phyloP scores from a whole-genome alignment of 768 basidiomycete genomes.

The Clitopilus passeckerianus region DNA sequence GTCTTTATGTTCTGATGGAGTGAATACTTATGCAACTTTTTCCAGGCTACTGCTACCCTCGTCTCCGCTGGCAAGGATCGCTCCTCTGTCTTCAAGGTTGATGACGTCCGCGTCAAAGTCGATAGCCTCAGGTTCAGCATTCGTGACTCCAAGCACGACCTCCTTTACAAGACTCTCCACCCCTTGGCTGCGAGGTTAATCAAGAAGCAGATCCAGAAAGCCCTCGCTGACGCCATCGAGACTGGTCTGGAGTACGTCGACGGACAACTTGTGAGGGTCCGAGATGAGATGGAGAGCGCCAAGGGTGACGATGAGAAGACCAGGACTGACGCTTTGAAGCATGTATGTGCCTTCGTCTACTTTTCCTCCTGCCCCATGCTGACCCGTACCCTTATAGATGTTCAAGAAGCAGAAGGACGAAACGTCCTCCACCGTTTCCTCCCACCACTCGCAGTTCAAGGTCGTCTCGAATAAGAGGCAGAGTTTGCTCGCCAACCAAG shows the following conservation, averaged over 20 bases:
- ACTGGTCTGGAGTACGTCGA: slow-evolving; percentile 87
- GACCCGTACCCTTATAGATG: slow-evolving; percentile 27
- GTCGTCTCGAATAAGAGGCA: slow-evolving; percentile 69
- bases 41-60: slow-evolving; percentile 56
- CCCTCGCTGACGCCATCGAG: slow-evolving; percentile 58
- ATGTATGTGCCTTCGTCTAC: slow-evolving; percentile 30
- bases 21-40: not conserved
- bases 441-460: slow-evolving; percentile 53
- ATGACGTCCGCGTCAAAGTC: slow-evolving; percentile 73
- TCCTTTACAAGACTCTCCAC: slow-evolving; percentile 80
- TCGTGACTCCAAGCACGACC: slow-evolving; percentile 86
- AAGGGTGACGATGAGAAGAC: slow-evolving; percentile 29
- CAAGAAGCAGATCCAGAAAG: slow-evolving; percentile 63
- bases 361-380: not conserved
- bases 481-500: slow-evolving; percentile 57
- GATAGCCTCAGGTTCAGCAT: slow-evolving; percentile 87
- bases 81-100: slow-evolving; percentile 69
- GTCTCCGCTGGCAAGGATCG: slow-evolving; percentile 55
- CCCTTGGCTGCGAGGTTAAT: slow-evolving; percentile 79
- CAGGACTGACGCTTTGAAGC: slow-evolving; percentile 48
- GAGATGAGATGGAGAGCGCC: slow-evolving; percentile 71
- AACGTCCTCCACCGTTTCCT: slow-evolving; percentile 16
- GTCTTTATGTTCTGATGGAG: not conserved
- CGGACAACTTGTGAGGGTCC: slow-evolving; percentile 82
- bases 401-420: slow-evolving; percentile 56